Conservation (phyloP, 1,284 basidiomycete genomes). For the Sphaerobolus stellatus region DNA sequence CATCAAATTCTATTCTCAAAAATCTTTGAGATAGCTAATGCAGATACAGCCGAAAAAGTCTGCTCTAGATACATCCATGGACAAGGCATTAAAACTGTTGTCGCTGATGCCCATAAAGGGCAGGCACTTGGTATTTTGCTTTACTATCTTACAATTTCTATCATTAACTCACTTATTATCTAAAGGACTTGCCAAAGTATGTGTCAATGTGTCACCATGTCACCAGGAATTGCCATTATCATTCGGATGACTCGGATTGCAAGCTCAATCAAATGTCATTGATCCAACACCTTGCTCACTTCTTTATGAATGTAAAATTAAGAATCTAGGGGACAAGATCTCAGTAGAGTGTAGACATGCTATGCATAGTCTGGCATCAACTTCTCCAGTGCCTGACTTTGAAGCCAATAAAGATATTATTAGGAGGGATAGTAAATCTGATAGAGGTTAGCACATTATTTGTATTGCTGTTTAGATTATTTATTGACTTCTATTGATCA, state of each 20-base stretch:
- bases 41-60: constrained; percentile 19
- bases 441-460: too few relatives aligned
- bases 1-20: constrained; percentile 22
- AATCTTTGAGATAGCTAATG: constrained; percentile 20
- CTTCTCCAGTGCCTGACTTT: constrained; percentile 19
- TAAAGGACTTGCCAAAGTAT: neutral
- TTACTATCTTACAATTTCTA: neutral
- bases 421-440: too few relatives aligned
- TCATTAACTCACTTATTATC: neutral
- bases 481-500: too few relatives aligned
- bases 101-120: constrained; percentile 26
- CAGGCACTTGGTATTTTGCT: constrained; percentile 18
- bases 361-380: constrained; percentile 24
- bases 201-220: neutral
- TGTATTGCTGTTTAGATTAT: too few relatives aligned
- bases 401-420: too few relatives aligned
- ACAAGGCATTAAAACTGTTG: constrained; percentile 18
- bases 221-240: neutral
- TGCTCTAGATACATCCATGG: constrained; percentile 25
- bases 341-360: neutral
- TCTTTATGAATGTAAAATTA: constrained; percentile 10
- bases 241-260: neutral
- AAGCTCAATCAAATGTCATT: neutral
- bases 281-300: constrained; percentile 11
- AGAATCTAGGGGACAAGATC: neutral